phyloP scores from a whole-genome alignment of 495 filamentous ascomycete species.

The Aspergillus indologenus region DNA sequence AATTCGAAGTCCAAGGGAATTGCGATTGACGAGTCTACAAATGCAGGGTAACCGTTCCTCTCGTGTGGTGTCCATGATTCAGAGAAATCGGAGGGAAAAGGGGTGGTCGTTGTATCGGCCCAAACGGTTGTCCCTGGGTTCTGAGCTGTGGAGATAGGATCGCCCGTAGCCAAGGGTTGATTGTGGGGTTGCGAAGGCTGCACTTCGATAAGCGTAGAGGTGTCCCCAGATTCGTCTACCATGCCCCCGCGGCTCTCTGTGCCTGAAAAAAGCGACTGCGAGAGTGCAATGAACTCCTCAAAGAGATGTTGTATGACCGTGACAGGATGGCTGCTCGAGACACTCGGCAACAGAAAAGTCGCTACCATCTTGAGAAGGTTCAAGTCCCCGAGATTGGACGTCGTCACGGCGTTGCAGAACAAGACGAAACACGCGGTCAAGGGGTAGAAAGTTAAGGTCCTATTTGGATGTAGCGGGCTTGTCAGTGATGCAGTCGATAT shows the following conservation, averaged over 20 bases:
- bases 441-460: constrained; percentile 23
- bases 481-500: not conserved
- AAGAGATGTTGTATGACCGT: constrained; percentile 15
- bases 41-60: not conserved
- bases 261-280: not conserved
- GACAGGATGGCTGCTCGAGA: constrained; percentile 16
- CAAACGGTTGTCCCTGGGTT: not conserved
- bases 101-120: not conserved
- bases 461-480: not conserved
- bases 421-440: constrained; percentile 20
- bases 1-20: not conserved
- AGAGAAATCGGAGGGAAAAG: not conserved
- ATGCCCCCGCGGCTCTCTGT: not conserved
- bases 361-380: constrained; percentile 17
- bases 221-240: not conserved
- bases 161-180: not conserved
- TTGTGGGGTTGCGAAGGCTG: not conserved
- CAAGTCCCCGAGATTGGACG: constrained; percentile 20
- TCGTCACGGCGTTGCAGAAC: constrained; percentile 22
- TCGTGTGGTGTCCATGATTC: not conserved
- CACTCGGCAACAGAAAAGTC: constrained; percentile 15
- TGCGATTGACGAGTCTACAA: not conserved
- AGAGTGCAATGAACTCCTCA: constrained; percentile 15
- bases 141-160: not conserved
- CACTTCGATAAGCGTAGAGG: not conserved